A percentile compares a stretch with the other conserved stretches of the same genome.
These are phyloP conservation scores for Wickerhamiella spandovensis DNA, from an alignment of 805 yeast genomes.

Conservation along the genomic window DNA sequence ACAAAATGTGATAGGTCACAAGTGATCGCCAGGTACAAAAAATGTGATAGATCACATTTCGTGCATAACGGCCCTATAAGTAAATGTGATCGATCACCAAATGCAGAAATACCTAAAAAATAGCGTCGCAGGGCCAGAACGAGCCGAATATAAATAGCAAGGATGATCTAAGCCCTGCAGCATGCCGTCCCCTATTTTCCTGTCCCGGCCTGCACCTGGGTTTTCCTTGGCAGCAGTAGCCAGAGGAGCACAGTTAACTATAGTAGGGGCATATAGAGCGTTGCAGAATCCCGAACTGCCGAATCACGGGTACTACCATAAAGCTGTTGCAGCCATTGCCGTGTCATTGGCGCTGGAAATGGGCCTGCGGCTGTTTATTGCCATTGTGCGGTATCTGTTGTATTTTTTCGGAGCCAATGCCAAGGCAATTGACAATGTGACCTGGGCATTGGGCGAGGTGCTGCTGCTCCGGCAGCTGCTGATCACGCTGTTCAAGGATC, in stretches of 20 bases:
- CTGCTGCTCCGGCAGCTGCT: slow-evolving; percentile 31
- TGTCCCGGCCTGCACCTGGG: slow-evolving; percentile 44
- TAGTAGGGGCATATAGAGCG: slow-evolving; percentile 36
- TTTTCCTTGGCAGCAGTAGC: slow-evolving; percentile 36
- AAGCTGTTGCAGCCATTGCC: slow-evolving; percentile 26
- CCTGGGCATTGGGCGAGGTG: slow-evolving; percentile 23
- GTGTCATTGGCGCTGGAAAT: slow-evolving; percentile 29
- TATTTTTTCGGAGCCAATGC: slow-evolving; percentile 14
- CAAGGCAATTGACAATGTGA: slow-evolving; percentile 10
- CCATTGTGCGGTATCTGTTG: slow-evolving; percentile 13
- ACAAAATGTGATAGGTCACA: too few species aligned
- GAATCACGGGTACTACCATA: slow-evolving; percentile 26
- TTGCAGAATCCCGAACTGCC: slow-evolving; percentile 32
- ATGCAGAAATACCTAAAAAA: too few species aligned
- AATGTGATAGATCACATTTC: too few species aligned
- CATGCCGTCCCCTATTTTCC: slow-evolving; percentile 50
- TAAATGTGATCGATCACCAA: too few species aligned
- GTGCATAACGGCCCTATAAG: too few species aligned
- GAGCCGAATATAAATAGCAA: not conserved
- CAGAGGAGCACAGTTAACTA: slow-evolving; percentile 40
- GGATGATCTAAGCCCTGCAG: not conserved
- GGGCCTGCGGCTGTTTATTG: slow-evolving; percentile 23
- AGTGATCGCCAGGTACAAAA: too few species aligned
- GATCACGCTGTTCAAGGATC: slow-evolving; percentile 17
- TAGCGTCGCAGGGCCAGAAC: too few species aligned